Percentiles rank a stretch among this genome's conserved stretches.
Conservation (phyloP, 495 filamentous ascomycete genomes). For the Rhypophila decipiens region DNA sequence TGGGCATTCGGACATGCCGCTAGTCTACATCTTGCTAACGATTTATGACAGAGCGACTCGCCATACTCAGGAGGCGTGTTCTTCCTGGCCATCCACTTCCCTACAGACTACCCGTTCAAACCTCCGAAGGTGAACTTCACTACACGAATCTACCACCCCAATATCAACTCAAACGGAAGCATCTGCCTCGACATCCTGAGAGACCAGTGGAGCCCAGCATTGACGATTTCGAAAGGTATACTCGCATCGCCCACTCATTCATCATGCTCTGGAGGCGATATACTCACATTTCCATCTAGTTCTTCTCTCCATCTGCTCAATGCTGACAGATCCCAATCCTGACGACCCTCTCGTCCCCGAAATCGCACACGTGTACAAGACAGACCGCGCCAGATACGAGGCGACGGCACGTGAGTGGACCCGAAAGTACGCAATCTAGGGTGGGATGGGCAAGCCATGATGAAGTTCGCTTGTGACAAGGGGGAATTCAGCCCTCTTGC, state of each 20-base stretch:
- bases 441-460: too few relatives aligned
- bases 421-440: constrained; percentile 89
- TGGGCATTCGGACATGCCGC: neutral
- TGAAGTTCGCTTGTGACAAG: too few relatives aligned
- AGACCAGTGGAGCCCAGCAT: constrained; percentile 97
- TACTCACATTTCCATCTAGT: constrained; percentile 45
- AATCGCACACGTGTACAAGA: constrained; percentile 99
- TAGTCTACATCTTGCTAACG: constrained; percentile 5
- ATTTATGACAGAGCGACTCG: constrained; percentile 63
- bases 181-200: constrained; percentile 97
- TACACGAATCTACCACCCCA: constrained; percentile 98
- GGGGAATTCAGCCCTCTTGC: constrained; percentile 10
- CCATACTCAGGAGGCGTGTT: constrained; percentile 97
- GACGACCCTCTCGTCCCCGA: constrained; percentile 97
- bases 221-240: constrained; percentile 97
- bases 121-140: constrained; percentile 99
- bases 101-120: constrained; percentile 99
- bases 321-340: constrained; percentile 99
- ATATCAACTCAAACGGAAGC: constrained; percentile 99
- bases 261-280: neutral
- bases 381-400: constrained; percentile 90
- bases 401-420: constrained; percentile 97
- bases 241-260: neutral
- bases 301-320: constrained; percentile 96
- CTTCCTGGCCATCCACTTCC: constrained; percentile 97